phyloP scores from a whole-genome alignment of 2,329 filamentous ascomycete genomes.

The Sporothrix pseudoabietina region DNA sequence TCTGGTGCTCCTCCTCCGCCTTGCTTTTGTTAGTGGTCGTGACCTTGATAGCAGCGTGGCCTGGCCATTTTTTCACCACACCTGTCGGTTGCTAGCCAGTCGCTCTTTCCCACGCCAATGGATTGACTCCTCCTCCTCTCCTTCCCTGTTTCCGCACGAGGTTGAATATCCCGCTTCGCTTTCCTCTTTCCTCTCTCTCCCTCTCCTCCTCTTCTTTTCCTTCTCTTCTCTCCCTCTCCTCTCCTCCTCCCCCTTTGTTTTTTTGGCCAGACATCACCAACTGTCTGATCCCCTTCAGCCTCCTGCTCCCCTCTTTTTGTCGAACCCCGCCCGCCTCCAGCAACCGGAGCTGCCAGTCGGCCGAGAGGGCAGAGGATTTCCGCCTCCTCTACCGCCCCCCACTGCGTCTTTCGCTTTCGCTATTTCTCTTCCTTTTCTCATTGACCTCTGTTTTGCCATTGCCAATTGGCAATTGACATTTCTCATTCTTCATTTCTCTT shows the following conservation, averaged over 20 bases:
- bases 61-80: slow-evolving; percentile 11
- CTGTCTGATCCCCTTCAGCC: slow-evolving; percentile 16
- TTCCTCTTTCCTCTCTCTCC: slow-evolving; percentile 9
- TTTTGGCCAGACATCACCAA: slow-evolving; percentile 6
- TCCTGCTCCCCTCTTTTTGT: slow-evolving; percentile 1
- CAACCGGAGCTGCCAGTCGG: slow-evolving; percentile 26
- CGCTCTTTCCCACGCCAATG: slow-evolving; percentile 13
- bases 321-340: slow-evolving; percentile 21
- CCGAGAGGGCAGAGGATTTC: slow-evolving; percentile 29
- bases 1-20: slow-evolving; percentile 15
- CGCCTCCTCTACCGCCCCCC: slow-evolving; percentile 25
- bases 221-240: background rate
- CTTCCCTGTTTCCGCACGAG: slow-evolving; percentile 16
- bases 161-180: slow-evolving; percentile 6
- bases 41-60: background rate
- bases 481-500: background rate
- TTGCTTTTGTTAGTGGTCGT: slow-evolving; percentile 4
- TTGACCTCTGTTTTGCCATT: background rate
- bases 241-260: background rate
- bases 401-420: background rate
- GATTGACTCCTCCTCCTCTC: slow-evolving; percentile 19
- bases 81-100: background rate
- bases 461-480: slow-evolving; percentile 6
- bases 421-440: background rate
- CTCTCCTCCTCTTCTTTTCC: background rate